Conservation (phyloP, 2,329 filamentous ascomycete species). For the Fusarium palustre region DNA sequence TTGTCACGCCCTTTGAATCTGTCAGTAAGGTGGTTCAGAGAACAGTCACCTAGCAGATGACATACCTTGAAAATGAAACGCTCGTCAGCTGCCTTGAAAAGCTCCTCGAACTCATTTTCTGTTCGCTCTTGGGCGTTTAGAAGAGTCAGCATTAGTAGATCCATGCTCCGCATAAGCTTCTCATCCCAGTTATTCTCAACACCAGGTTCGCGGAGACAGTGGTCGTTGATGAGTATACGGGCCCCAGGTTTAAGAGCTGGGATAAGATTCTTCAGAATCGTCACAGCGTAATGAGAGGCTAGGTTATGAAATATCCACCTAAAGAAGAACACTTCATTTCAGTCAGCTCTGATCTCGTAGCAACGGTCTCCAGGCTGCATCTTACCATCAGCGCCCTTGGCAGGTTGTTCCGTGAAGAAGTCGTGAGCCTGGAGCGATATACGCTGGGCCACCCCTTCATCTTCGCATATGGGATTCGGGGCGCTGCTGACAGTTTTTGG, state of each 20-base stretch:
- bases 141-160: slow-evolving; percentile 64
- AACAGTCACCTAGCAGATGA: accelerated
- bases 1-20: slow-evolving; percentile 53
- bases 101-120: slow-evolving; percentile 58
- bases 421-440: slow-evolving; percentile 63
- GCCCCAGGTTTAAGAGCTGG: slow-evolving; percentile 68
- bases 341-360: slow-evolving; percentile 21
- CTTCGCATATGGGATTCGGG: slow-evolving; percentile 56
- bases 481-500: slow-evolving; percentile 61
- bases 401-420: slow-evolving; percentile 68
- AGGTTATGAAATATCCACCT: slow-evolving; percentile 73
- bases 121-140: slow-evolving; percentile 65
- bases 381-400: slow-evolving; percentile 64
- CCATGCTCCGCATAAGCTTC: slow-evolving; percentile 62
- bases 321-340: slow-evolving; percentile 58
- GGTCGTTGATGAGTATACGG: slow-evolving; percentile 60
- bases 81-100: slow-evolving; percentile 58
- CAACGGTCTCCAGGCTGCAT: not conserved
- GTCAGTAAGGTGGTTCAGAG: slow-evolving; percentile 13
- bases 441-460: slow-evolving; percentile 54
- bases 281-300: slow-evolving; percentile 63
- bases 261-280: slow-evolving; percentile 62
- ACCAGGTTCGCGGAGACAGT: slow-evolving; percentile 57
- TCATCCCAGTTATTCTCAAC: slow-evolving; percentile 59
- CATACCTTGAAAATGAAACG: slow-evolving; percentile 58